Base-by-base conservation (phyloP, 805 yeast genomes). In the Sugiyamaella qingdaonensis region DNA sequence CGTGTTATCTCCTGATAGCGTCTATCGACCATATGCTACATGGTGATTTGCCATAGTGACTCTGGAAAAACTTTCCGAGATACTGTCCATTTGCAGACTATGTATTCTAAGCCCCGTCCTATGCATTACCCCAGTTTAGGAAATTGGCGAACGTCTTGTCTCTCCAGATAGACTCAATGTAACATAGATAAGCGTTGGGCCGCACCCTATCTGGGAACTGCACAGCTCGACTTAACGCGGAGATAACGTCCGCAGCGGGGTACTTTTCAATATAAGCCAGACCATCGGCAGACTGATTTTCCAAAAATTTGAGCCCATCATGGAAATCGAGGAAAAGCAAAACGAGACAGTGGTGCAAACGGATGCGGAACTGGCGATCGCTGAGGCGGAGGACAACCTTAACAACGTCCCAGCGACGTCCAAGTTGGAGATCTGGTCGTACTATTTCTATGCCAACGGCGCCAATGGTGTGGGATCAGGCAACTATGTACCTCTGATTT, bases 401-500 rank as follows among this genome's bases (percentile, higher is more conserved):
- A 46, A 43, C n/a, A 35, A 43, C 14, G 46, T 39, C 10, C 57
- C 57, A 5, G 52, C 39, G 11, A 50, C 57, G 21, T 24, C 43
- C 9, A 50, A 46, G 32, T 43, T 46, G 46, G 57, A 54, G 31
- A 46, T 50, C 16, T 46, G 43, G 46, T 44, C 52, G 2, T 54
- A 54, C 34, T 46, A 46, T 19, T 46, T 51, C 13, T 54, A 54
- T 46, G 50, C 50, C 39, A 46, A 45, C 16, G 57, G 57, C 7
- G 51, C 50, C 33, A 54, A 54, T 29, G 51, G 57, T n/a, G 57
- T 54, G 2, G 57, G 57, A 11, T 44, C 54, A 8, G 39, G 47
- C 21, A 45, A 46, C 29, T 54, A 54, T 33, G 51, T 47, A 4
- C 57, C 57, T 7, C 27, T 54, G 4, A 47, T 47, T 21, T 54